Base-by-base conservation (phyloP, 2,329 filamentous ascomycete species). In the Colletotrichum scovillei region DNA sequence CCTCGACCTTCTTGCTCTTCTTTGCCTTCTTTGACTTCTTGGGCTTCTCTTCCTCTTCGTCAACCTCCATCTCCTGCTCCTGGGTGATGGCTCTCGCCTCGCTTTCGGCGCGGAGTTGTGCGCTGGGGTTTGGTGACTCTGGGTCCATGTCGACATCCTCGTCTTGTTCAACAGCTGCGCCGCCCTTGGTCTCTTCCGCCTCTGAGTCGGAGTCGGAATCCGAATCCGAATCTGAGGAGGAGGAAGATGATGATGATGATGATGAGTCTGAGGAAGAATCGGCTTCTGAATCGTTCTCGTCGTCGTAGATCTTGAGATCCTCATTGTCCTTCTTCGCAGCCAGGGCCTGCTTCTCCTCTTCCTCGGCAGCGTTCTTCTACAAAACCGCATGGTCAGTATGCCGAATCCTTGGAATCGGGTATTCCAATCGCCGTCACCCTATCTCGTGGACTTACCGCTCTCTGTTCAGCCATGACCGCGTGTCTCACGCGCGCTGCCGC, bases 401-500 rank as follows among this genome's bases (percentile, higher is more conserved):
- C 22, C 42, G 5, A 14, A 8, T n/a, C 12, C 12, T 7, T 16
- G 7, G 5, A 4, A 6, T 19, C 3, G 12, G 14, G 16, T 16
- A 19, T 42, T 6, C 14, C 38, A 16, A 16, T 7, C 14, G 5
- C 22, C 14, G 56, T 8, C 4, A 38, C 38, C 46, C 5, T 3
- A 57, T 28, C 1, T 3, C 1, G 28, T 38, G 24, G 28, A 67
- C 69, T 49, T 76, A 82, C 80, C 26, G 73, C 75, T 62, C 76
- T 78, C 69, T 76, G 35, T 68, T 76, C 73, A 30, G 79, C 78
- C 12, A 81, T 75, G 32, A 75, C 63, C 53, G 79, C 78, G 35
- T 79, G 77, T 24, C 76, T 79, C 32, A 75, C 80, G 59, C 77
- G 77, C 16, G 78, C 78, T 69, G 80, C 82, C 73, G 84, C 81